A percentile compares a stretch with the other conserved stretches of the same genome.
Evolutionary conservation across 164 flowering plant species (phyloP).

Genomic region (Sextonia rubra): DNA sequence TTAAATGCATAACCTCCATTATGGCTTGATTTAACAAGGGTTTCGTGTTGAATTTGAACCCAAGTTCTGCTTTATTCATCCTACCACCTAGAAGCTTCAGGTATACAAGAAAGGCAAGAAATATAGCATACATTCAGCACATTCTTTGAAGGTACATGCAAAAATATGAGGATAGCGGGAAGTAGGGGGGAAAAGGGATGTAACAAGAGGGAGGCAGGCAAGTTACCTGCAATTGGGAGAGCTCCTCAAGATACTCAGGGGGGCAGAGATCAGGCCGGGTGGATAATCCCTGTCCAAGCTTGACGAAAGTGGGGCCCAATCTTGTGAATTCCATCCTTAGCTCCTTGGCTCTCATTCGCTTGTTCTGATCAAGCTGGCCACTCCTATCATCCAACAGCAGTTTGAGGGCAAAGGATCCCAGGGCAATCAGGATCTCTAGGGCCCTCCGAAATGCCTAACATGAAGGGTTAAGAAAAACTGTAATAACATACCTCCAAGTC

Average conservation of each 20-base stretch:
- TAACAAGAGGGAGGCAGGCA: neutral
- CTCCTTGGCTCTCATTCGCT: conserved; percentile 57
- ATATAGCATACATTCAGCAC: too few relatives aligned
- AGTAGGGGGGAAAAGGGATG: neutral
- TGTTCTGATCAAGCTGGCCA: conserved; percentile 53
- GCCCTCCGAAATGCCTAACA: conserved; percentile 59
- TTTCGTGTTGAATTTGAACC: too few relatives aligned
- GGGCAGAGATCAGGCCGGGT: conserved; percentile 97
- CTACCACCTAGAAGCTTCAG: too few relatives aligned
- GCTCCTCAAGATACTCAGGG: conserved; percentile 92
- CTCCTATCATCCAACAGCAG: conserved; percentile 62
- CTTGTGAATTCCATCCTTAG: conserved; percentile 54
- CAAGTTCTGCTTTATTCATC: too few relatives aligned
- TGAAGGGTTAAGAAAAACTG: neutral
- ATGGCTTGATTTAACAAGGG: too few relatives aligned
- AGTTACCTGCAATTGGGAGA: conserved; percentile 73
- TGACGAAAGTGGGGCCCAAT: conserved; percentile 93
- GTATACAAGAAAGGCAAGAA: too few relatives aligned
- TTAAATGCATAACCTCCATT: too few relatives aligned
- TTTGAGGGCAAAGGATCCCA: conserved; percentile 66
- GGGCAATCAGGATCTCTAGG: conserved; percentile 44
- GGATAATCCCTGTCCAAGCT: conserved; percentile 91
- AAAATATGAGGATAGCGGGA: neutral
- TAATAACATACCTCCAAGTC: too few relatives aligned
- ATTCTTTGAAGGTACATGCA: too few relatives aligned